Conservation (phyloP, 2,329 filamentous ascomycete genomes). For the Coleophoma crateriformis region DNA sequence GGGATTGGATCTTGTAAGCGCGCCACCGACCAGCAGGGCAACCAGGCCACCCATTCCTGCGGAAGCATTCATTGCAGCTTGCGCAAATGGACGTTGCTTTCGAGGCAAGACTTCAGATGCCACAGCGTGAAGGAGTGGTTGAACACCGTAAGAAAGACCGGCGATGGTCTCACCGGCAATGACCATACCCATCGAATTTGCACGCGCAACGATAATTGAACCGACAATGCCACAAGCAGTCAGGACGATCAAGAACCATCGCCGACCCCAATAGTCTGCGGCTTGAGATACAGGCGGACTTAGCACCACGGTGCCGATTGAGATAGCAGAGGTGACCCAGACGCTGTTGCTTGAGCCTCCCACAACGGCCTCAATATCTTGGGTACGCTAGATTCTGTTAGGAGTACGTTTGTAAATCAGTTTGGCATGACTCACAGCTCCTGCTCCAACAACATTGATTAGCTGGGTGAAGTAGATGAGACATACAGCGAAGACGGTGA, state of each 20-base stretch:
- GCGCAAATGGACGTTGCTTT: slow-evolving; percentile 28
- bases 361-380: slow-evolving; percentile 4
- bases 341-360: slow-evolving; percentile 2
- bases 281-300: slow-evolving; percentile 32
- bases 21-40: slow-evolving; percentile 30
- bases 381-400: neutral
- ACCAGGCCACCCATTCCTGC: slow-evolving; percentile 24
- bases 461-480: slow-evolving; percentile 32
- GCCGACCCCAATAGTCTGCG: slow-evolving; percentile 35
- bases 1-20: slow-evolving; percentile 24
- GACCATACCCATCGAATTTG: slow-evolving; percentile 27
- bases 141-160: slow-evolving; percentile 30
- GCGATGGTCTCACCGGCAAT: slow-evolving; percentile 32
- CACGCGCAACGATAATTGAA: slow-evolving; percentile 29
- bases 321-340: slow-evolving; percentile 31
- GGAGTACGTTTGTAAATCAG: neutral
- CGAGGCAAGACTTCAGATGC: slow-evolving; percentile 34
- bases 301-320: slow-evolving; percentile 31
- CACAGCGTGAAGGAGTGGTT: slow-evolving; percentile 33
- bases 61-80: slow-evolving; percentile 27
- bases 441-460: slow-evolving; percentile 27
- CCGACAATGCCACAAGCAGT: slow-evolving; percentile 29
- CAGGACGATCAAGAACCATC: slow-evolving; percentile 32
- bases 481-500: slow-evolving; percentile 29
- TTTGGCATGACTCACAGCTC: neutral